Conservation (phyloP, 2,329 filamentous ascomycete species). For the Raffaelea arxii region DNA sequence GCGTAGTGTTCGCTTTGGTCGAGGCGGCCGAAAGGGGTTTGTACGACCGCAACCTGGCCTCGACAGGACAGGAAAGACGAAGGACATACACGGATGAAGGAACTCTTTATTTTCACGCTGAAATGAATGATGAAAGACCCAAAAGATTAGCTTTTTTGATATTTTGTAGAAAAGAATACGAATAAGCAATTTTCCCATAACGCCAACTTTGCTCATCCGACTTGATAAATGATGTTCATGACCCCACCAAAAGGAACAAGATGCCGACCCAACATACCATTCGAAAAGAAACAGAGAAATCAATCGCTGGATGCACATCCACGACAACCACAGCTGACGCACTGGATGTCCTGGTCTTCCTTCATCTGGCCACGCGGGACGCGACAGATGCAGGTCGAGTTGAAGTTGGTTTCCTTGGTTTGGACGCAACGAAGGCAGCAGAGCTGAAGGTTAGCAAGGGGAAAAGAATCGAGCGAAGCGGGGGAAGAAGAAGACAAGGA, state of each 20-base stretch:
- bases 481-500: no score
- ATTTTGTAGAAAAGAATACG: no score
- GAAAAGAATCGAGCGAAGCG: no score
- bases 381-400: constrained; percentile 92
- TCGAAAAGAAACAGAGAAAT: neutral
- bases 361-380: constrained; percentile 85
- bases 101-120: neutral
- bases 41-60: constrained; percentile 48
- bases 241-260: no score
- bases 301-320: constrained; percentile 61
- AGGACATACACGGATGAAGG: neutral
- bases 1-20: constrained; percentile 55
- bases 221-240: no score
- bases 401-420: constrained; percentile 99
- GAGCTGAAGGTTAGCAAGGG: no score
- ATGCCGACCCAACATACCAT: neutral
- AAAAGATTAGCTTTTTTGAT: no score
- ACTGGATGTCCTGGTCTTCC: constrained; percentile 83
- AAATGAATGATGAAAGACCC: neutral
- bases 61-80: constrained; percentile 29
- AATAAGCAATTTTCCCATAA: no score
- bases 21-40: no score
- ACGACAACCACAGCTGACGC: constrained; percentile 87
- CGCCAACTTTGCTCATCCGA: no score
- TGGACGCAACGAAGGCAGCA: constrained; percentile 95